Base-by-base conservation (phyloP, 108 stramenopile species). In the Pseudonitzschia pungens region DNA sequence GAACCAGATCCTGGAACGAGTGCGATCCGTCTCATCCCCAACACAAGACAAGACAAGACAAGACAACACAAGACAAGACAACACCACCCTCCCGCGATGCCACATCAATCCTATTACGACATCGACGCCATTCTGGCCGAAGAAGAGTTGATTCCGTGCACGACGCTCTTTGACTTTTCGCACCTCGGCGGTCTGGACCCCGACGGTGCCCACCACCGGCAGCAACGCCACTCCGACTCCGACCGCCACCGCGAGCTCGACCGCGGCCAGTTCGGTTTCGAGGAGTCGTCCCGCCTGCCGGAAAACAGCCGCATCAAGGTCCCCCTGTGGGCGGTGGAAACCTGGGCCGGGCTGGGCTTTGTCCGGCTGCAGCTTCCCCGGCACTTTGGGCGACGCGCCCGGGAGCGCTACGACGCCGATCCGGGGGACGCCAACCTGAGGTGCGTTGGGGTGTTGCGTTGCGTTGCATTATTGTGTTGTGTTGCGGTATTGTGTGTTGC, bases 51-150 rank as follows among this genome's bases (percentile, higher is more conserved):
- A n/a, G n/a, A n/a, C n/a, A n/a, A n/a, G n/a, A n/a, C n/a, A n/a
- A n/a, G n/a, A n/a, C n/a, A n/a, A n/a, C n/a, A n/a, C n/a, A n/a
- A n/a, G n/a, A n/a, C n/a, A n/a, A n/a, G n/a, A n/a, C n/a, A n/a
- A n/a, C n/a, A n/a, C n/a, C n/a, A n/a, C n/a, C n/a, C n/a, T 43
- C 11, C 42, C 9, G 18, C 5, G n/a, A 53, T 53, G 52, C 52
- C 52, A 5, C 52, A 18, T 4, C 41, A 43, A 33, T 73, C 78
- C 22, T 98, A 96, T 75, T 98, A 89, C 78, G 96, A 97, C 67
- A 83, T 98, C 55, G 96, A 97, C 62, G 82, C 88, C 40, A 96
- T 98, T 60, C 84, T 98, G 70, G 92, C 94, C 29, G 98, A 97
- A 76, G 98, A 98, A 79, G 96, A 97, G 66, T 84, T 97, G 53